Base-by-base conservation (phyloP, 2,329 filamentous ascomycete genomes). In the Neopestalotiopsis rosae region DNA sequence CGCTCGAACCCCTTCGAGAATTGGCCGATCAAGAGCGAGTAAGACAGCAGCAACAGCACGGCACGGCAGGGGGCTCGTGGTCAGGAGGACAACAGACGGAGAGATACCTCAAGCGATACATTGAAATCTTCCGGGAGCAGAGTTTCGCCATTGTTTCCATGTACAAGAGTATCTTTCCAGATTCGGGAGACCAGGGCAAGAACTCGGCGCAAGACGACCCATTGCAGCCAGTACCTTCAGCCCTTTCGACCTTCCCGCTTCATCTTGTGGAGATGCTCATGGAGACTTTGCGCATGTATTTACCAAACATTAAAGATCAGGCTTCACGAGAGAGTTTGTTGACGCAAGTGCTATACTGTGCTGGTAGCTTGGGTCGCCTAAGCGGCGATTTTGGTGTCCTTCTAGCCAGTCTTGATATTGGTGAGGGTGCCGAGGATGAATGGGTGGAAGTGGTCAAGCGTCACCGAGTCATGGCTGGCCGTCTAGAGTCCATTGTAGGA, bases 41-140 rank as follows among this genome's bases (percentile, higher is more conserved):
- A 61, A 85, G 83, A 14, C 83, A 38, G 34, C 34, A 38, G 34
- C 24, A 87, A 70, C 80, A 79, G 68, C 80, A 84, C 42, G 77
- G 80, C 14, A 76, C 79, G 5, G 77, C 78, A 28, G 79, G 80
- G 9, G 79, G 79, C 56, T 77, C 80, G 45, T 92, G 87, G 88
- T 89, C 87, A 2, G 89, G 89, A 1, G 95, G 95, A 0, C 94
- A 97, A 76, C 96, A 98, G 79, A 98, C 95, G 1, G 96, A 98
- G 79, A 89, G 94, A 65, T 99, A 94, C 76, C 83, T 99, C 58
- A 99, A 98, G 80, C 89, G 95, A 62, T 99, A 97, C 80, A 93
- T 99, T 75, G 96, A 99, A 78, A 94, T 99, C 34, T 98, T 98
- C 79, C 92, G 96, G 66, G 96, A 99, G 81, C 96, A 99, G 80